Conservation (phyloP, 2,329 filamentous ascomycete species). For the Thelonectria olida region DNA sequence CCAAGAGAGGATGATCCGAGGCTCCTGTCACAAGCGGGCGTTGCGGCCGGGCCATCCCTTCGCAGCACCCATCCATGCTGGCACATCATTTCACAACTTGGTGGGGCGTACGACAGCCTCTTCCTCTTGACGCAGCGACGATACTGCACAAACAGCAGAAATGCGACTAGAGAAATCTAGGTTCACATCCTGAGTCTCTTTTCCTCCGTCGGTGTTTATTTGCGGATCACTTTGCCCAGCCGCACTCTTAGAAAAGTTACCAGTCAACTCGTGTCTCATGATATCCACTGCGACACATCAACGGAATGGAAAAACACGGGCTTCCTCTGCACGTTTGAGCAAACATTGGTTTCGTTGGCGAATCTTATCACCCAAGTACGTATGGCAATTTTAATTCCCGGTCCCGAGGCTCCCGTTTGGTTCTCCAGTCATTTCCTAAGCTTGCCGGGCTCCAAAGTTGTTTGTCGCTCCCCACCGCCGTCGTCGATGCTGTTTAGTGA, state of each 20-base stretch:
- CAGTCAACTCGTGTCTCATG: background rate
- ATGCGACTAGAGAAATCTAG: background rate
- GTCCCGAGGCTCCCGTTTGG: background rate
- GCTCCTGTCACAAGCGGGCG: background rate
- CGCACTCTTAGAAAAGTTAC: background rate
- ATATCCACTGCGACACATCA: background rate
- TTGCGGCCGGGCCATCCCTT: background rate
- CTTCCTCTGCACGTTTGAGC: background rate
- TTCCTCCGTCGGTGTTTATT: background rate
- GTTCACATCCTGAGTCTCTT: background rate
- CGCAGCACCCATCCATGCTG: conserved; percentile 1
- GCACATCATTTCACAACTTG: conserved; percentile 4
- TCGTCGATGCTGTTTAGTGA: background rate
- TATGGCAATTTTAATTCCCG: background rate
- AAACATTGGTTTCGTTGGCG: background rate
- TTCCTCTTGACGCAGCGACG: background rate
- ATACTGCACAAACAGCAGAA: background rate
- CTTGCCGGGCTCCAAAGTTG: background rate
- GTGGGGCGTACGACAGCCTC: conserved; percentile 5
- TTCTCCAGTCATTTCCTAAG: background rate
- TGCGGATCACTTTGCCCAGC: background rate
- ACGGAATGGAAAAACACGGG: conserved; percentile 5
- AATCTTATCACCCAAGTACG: background rate
- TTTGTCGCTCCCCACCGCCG: background rate
- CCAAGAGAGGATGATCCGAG: background rate